Conservation (phyloP, 192 early-diverging fungal species). For the Cladochytrium replicatum region DNA sequence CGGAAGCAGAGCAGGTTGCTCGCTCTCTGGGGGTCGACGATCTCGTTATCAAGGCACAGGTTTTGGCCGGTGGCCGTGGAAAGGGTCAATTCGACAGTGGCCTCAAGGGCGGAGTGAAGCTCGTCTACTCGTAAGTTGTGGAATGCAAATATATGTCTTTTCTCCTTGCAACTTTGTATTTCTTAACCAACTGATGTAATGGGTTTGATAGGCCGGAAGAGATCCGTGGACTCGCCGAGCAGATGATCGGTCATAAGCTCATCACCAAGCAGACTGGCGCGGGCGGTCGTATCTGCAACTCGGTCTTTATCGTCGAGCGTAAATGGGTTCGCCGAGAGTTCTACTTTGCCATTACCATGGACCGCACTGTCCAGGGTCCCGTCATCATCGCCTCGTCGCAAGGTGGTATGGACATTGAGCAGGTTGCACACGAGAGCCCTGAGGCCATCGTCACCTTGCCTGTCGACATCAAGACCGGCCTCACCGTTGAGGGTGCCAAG, state of each 20-base stretch:
- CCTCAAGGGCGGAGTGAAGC: constrained; percentile 90
- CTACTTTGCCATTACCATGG: constrained; percentile 99
- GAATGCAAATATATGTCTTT: background rate
- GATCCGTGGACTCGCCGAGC: constrained; percentile 73
- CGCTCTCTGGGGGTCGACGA: constrained; percentile 59
- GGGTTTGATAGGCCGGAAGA: constrained; percentile 82
- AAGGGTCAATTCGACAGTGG: constrained; percentile 96
- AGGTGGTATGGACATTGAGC: constrained; percentile 98
- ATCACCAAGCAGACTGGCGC: constrained; percentile 98
- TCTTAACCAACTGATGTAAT: no score
- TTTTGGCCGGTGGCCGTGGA: constrained; percentile 96
- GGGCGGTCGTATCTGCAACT: constrained; percentile 86
- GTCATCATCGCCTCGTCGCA: constrained; percentile 94
- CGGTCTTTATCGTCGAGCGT: constrained; percentile 93
- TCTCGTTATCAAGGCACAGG: constrained; percentile 65
- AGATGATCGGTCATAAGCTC: constrained; percentile 97
- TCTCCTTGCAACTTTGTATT: background rate
- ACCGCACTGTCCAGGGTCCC: constrained; percentile 87
- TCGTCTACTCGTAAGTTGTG: constrained; percentile 73
- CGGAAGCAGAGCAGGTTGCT: constrained; percentile 82
- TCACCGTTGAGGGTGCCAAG: constrained; percentile 61
- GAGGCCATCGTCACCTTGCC: constrained; percentile 91
- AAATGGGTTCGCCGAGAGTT: constrained; percentile 93
- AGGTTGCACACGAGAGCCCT: constrained; percentile 86
- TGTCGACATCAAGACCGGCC: constrained; percentile 80